Evolutionary conservation across 2,329 filamentous ascomycete species (phyloP).

Genomic region (Diaporthe citrichinensis): DNA sequence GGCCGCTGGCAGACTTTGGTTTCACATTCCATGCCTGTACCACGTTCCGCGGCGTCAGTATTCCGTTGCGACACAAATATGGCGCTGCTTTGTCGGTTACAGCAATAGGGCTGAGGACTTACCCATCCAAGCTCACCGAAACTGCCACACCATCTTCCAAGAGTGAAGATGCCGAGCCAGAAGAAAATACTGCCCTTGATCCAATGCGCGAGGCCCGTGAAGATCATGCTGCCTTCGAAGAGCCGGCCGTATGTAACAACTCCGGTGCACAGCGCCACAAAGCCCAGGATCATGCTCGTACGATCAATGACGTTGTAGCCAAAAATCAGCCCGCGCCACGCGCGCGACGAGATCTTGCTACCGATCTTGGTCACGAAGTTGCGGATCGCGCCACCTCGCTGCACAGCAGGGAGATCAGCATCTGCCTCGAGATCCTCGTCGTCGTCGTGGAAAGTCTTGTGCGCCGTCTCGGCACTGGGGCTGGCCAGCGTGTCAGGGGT

Average conservation of each 20-base stretch:
- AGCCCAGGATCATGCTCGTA: constrained; percentile 83
- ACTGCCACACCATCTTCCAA: constrained; percentile 91
- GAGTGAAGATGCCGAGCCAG: constrained; percentile 88
- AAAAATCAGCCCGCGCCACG: constrained; percentile 70
- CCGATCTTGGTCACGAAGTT: constrained; percentile 69
- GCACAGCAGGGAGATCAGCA: constrained; percentile 51
- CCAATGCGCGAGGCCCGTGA: constrained; percentile 91
- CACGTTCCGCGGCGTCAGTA: constrained; percentile 39
- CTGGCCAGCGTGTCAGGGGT: constrained; percentile 62
- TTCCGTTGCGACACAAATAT: background rate
- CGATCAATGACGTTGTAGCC: constrained; percentile 81
- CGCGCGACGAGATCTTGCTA: constrained; percentile 67
- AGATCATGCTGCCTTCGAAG: constrained; percentile 79
- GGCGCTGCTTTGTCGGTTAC: background rate
- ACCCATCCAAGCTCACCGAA: constrained; percentile 93
- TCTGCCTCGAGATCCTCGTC: constrained; percentile 59
- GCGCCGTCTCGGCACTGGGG: constrained; percentile 52
- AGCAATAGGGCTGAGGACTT: constrained; percentile 45
- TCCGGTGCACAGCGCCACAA: constrained; percentile 79
- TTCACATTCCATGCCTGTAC: constrained; percentile 86
- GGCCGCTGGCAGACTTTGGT: constrained; percentile 69
- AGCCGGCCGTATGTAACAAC: constrained; percentile 85
- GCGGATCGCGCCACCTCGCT: constrained; percentile 64
- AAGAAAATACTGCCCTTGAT: constrained; percentile 97
- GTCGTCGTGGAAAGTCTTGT: constrained; percentile 65